phyloP scores from a whole-genome alignment of 2,329 filamentous ascomycete species.

The Pseudogymnoascus sp. region DNA sequence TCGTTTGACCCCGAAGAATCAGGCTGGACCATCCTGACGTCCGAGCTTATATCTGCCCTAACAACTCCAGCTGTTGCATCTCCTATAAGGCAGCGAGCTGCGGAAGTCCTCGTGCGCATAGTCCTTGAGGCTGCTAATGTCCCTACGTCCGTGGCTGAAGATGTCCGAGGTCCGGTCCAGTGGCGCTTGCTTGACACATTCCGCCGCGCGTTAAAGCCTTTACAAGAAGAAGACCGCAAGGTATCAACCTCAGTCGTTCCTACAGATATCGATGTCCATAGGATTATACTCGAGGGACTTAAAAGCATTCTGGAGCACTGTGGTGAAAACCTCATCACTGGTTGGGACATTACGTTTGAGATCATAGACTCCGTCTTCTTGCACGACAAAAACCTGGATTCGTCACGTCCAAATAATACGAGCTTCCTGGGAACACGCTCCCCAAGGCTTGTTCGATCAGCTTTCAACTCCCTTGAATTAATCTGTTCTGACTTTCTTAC shows the following conservation, averaged over 20 bases:
- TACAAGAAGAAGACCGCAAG: slow-evolving; percentile 50
- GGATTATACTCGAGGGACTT: slow-evolving; percentile 70
- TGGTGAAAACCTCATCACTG: slow-evolving; percentile 73
- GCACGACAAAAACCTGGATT: slow-evolving; percentile 18
- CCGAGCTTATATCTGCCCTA: slow-evolving; percentile 47
- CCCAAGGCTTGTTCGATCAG: slow-evolving; percentile 70
- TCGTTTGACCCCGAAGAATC: slow-evolving; percentile 59
- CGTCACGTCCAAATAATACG: slow-evolving; percentile 24
- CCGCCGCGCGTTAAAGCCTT: slow-evolving; percentile 51
- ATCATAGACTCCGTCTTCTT: slow-evolving; percentile 79
- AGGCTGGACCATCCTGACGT: slow-evolving; percentile 67
- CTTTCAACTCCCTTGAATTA: slow-evolving; percentile 84
- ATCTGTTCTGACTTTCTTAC: slow-evolving; percentile 91
- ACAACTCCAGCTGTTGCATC: slow-evolving; percentile 43
- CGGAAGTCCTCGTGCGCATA: slow-evolving; percentile 56
- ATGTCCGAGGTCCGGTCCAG: slow-evolving; percentile 57
- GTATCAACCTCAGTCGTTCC: slow-evolving; percentile 52
- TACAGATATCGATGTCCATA: slow-evolving; percentile 73
- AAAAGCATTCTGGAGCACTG: slow-evolving; percentile 81
- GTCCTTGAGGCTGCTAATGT: slow-evolving; percentile 52
- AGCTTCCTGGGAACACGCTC: slow-evolving; percentile 45
- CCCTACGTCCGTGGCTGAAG: slow-evolving; percentile 46
- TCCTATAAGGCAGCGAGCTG: slow-evolving; percentile 53
- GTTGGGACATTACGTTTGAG: slow-evolving; percentile 81
- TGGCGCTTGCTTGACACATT: slow-evolving; percentile 64